Conservation (phyloP, 179 eudicot genomes). For the Carnegiea gigantea region DNA sequence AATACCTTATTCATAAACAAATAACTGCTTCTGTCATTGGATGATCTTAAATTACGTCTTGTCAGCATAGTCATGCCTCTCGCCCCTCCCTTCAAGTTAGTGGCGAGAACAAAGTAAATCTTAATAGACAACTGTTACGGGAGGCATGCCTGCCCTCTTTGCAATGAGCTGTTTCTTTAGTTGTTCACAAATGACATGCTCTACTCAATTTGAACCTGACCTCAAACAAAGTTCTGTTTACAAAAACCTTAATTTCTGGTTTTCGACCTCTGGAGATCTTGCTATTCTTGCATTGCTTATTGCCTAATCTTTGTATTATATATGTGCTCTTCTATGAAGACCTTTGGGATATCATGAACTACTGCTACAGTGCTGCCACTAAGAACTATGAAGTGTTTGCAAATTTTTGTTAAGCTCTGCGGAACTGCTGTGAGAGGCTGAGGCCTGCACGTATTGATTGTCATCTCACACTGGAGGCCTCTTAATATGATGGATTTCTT, state of each 20-base stretch:
- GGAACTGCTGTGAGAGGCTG: background rate
- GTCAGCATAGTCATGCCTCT: background rate
- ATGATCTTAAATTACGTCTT: background rate
- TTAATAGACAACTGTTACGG: background rate
- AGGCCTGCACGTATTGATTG: background rate
- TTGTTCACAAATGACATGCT: background rate
- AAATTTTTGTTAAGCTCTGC: background rate
- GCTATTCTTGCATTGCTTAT: background rate
- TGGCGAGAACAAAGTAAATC: background rate
- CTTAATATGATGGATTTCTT: background rate
- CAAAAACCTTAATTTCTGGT: background rate
- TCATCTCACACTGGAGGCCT: background rate
- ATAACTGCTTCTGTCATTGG: background rate
- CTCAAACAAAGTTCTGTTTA: background rate
- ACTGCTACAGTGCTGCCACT: background rate
- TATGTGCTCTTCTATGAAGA: background rate
- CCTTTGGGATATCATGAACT: background rate
- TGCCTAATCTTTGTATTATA: background rate
- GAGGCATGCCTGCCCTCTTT: background rate
- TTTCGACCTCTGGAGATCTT: background rate
- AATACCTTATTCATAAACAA: conserved; percentile 14
- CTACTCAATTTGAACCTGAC: background rate
- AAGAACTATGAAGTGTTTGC: background rate
- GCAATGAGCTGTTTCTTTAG: background rate
- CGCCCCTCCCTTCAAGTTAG: background rate